Percentiles rank a stretch among this genome's conserved stretches.
These are phyloP conservation scores for Gastrodia elata DNA, from an alignment of 106 monocot genomes.

Conservation along the genomic window DNA sequence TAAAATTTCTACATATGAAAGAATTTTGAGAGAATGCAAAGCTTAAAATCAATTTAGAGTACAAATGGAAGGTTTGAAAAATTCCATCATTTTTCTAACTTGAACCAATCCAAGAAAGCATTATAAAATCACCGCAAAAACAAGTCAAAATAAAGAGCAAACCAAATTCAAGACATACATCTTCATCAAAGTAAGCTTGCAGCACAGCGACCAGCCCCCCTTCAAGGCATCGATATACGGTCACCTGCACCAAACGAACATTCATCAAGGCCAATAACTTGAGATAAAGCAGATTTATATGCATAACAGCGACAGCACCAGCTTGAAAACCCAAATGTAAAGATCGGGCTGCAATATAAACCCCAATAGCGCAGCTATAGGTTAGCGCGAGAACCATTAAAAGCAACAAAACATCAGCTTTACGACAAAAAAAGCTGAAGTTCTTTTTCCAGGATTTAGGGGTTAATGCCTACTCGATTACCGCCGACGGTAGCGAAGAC, in stretches of 20 bases:
- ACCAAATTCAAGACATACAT: conserved; percentile 37
- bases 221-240: conserved; percentile 80
- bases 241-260: conserved; percentile 43
- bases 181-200: conserved; percentile 91
- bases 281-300: neutral
- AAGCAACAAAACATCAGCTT: neutral
- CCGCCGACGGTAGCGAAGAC: conserved; percentile 96
- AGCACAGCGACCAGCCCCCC: conserved; percentile 65
- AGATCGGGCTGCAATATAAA: neutral
- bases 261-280: neutral
- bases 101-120: neutral
- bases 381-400: neutral
- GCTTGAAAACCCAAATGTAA: neutral
- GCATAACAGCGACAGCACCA: neutral
- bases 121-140: neutral
- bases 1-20: neutral
- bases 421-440: too few species aligned
- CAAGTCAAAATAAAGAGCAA: neutral
- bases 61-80: neutral
- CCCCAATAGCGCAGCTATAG: neutral
- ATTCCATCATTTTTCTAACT: neutral
- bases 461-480: conserved; percentile 46
- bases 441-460: neutral
- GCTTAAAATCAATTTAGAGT: neutral
- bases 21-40: neutral